phyloP scores from a whole-genome alignment of 176 grass and related monocot genomes.

The Cymbopogon citratus region DNA sequence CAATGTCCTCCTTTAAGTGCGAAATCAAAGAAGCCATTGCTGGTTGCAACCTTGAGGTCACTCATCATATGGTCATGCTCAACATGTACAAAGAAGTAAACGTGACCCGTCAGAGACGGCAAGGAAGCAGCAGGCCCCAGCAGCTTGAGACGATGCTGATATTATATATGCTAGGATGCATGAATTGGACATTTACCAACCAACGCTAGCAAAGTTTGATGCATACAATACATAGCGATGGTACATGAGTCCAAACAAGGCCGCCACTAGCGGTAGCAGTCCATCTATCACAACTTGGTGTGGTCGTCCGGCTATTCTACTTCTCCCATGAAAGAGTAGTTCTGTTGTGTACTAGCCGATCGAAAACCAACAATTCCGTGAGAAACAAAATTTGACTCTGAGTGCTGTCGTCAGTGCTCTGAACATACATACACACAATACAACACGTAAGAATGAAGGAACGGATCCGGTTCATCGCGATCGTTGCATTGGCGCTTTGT shows the following conservation, averaged over 20 bases:
- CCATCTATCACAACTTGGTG: neutral
- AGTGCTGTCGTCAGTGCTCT: neutral
- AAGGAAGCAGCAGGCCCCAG: neutral
- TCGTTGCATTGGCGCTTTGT: neutral
- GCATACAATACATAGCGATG: neutral
- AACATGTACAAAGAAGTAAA: neutral
- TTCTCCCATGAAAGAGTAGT: neutral
- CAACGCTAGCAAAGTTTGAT: neutral
- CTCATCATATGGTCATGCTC: neutral
- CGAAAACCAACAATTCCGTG: neutral
- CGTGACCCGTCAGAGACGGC: slow-evolving; percentile 6
- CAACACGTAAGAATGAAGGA: neutral
- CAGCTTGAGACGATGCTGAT: no score
- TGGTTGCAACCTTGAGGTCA: neutral
- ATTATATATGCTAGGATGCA: neutral
- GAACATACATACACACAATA: neutral
- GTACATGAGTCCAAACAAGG: neutral
- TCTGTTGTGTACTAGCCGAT: neutral
- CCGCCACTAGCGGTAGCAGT: neutral
- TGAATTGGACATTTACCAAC: neutral
- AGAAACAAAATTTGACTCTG: neutral
- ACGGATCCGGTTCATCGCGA: neutral
- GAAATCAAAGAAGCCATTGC: neutral
- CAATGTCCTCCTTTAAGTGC: neutral
- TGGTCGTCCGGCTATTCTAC: neutral